These are phyloP conservation scores for Nemania diffusa DNA, from an alignment of 2,329 filamentous ascomycete genomes.

Conservation along the genomic window DNA sequence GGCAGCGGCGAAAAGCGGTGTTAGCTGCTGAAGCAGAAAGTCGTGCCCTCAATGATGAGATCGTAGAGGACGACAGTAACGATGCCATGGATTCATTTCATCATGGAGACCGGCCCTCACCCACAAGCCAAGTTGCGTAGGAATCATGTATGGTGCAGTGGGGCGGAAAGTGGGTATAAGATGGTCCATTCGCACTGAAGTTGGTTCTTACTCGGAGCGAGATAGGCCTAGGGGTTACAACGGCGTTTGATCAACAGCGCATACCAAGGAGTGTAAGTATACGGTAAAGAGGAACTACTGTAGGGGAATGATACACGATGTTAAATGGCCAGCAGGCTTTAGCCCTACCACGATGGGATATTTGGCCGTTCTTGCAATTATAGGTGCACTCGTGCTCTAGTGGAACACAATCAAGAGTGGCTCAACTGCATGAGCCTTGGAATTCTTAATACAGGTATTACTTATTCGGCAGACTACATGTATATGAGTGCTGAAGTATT, in stretches of 20 bases:
- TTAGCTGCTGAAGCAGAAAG: conserved; percentile 51
- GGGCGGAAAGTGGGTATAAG: not conserved
- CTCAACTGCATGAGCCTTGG: not conserved
- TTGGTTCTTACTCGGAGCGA: not conserved
- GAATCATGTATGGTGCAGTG: not conserved
- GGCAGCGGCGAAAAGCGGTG: conserved; percentile 66
- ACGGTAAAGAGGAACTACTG: not conserved
- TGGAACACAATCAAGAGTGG: not conserved
- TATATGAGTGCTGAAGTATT: not conserved
- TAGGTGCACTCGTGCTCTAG: not conserved
- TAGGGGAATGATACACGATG: not conserved
- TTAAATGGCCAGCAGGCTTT: not conserved
- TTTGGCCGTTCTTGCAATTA: not conserved
- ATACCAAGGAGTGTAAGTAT: not conserved
- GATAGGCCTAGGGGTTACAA: not conserved
- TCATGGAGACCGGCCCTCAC: conserved; percentile 1
- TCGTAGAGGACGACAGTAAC: conserved; percentile 34
- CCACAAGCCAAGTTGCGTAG: conserved; percentile 28
- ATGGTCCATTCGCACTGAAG: not conserved
- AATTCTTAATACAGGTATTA: not conserved
- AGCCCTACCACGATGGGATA: not conserved
- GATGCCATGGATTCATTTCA: conserved; percentile 34
- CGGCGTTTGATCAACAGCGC: not conserved
- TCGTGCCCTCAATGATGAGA: conserved; percentile 13
- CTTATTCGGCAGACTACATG: not conserved